Conservation (phyloP, 2,329 filamentous ascomycete genomes). For the Orbilia brochopaga region DNA sequence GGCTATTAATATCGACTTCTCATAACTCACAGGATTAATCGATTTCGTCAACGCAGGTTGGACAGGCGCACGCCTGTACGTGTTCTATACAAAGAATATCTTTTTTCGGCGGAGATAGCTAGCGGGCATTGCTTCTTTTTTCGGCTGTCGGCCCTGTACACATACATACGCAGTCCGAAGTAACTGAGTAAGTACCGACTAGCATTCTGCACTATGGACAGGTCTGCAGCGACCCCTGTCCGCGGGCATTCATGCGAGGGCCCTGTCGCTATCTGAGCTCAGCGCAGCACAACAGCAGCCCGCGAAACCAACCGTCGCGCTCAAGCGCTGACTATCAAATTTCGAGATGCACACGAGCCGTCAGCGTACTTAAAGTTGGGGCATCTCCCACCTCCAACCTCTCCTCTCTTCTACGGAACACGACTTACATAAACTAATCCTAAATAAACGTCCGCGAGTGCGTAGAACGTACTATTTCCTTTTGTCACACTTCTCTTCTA, state of each 20-base stretch:
- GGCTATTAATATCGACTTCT: conserved; percentile 44
- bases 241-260: background rate
- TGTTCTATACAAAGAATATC: no score
- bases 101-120: no score
- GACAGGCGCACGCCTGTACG: no score
- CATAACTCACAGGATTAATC: background rate
- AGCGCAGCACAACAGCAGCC: conserved; percentile 9
- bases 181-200: no score
- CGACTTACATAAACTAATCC: conserved; percentile 16
- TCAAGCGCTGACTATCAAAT: conserved; percentile 26
- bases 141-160: conserved; percentile 19
- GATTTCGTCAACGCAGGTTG: background rate
- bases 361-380: conserved; percentile 45
- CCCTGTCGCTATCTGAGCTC: conserved; percentile 10
- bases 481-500: conserved; percentile 21
- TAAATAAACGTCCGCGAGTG: conserved; percentile 31
- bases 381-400: conserved; percentile 31
- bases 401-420: conserved; percentile 29
- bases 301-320: conserved; percentile 45
- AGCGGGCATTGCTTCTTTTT: conserved; percentile 28
- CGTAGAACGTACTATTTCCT: conserved; percentile 49
- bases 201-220: no score
- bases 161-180: conserved; percentile 17
- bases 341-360: conserved; percentile 46
- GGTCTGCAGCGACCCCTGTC: conserved; percentile 4